Percentiles rank a stretch among this genome's conserved stretches.
Conservation (phyloP, 1,284 basidiomycete genomes). For the Marasmius sp. region DNA sequence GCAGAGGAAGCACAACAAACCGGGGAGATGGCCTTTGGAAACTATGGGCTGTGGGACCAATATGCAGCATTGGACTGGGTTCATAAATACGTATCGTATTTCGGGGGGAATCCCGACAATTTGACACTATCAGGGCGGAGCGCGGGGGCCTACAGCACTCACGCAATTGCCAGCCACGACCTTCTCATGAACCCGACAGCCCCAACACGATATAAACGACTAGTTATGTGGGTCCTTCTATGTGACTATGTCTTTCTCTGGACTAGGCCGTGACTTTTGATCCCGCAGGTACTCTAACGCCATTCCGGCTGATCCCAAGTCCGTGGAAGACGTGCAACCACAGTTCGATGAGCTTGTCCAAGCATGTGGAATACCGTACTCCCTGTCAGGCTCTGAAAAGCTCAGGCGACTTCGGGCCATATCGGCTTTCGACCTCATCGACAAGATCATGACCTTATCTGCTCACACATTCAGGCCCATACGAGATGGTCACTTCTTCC, state of each 20-base stretch:
- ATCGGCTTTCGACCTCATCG: constrained; percentile 8
- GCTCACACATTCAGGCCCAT: constrained; percentile 14
- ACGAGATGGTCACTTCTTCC: constrained; percentile 13
- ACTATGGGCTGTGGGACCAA: constrained; percentile 17
- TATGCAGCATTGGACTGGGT: constrained; percentile 11
- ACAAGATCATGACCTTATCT: constrained; percentile 12
- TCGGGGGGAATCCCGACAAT: constrained; percentile 12
- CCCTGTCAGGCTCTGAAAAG: constrained; percentile 11
- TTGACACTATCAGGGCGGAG: constrained; percentile 13
- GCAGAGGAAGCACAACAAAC: constrained; percentile 11
- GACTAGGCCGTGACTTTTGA: not conserved
- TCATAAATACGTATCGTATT: constrained; percentile 7
- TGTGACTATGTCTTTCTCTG: not conserved
- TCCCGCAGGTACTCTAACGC: constrained; percentile 14
- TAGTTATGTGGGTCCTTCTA: constrained; percentile 11
- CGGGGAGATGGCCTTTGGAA: constrained; percentile 10
- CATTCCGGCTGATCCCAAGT: constrained; percentile 15
- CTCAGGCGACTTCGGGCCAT: constrained; percentile 11
- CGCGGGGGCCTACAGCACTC: constrained; percentile 14
- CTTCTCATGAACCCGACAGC: constrained; percentile 6
- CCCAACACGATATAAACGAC: constrained; percentile 8
- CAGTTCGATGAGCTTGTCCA: constrained; percentile 13
- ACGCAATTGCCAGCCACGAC: constrained; percentile 13
- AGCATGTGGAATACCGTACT: constrained; percentile 8
- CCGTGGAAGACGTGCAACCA: constrained; percentile 13